Percentiles rank a stretch among this genome's conserved stretches.
Conservation (phyloP, 805 yeast genomes). For the Wickerhamomyces alni region DNA sequence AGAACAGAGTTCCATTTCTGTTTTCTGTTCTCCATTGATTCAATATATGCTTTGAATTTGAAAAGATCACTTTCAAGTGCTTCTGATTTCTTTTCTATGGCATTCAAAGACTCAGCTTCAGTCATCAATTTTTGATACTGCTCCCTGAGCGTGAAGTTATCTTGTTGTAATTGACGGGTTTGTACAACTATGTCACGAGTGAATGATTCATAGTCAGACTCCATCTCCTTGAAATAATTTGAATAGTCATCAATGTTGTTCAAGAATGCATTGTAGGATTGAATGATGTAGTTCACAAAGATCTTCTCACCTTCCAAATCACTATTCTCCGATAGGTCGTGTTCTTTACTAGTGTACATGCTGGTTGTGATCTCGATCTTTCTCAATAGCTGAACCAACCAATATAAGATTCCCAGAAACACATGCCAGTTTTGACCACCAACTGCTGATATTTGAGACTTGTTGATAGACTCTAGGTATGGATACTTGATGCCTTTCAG, state of each 20-base stretch:
- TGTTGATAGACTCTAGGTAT: constrained; percentile 69
- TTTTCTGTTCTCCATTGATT: constrained; percentile 58
- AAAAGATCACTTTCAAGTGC: constrained; percentile 66
- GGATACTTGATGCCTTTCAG: constrained; percentile 70
- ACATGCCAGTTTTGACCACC: constrained; percentile 88
- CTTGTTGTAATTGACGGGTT: constrained; percentile 33
- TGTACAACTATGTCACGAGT: constrained; percentile 44
- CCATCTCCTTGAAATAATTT: constrained; percentile 48
- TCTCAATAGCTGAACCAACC: constrained; percentile 61
- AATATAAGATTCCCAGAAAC: constrained; percentile 74
- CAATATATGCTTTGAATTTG: constrained; percentile 68
- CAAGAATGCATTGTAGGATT: constrained; percentile 63
- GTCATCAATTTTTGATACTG: constrained; percentile 36
- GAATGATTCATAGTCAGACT: constrained; percentile 46
- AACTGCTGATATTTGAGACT: constrained; percentile 84
- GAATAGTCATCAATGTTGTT: constrained; percentile 58
- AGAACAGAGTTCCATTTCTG: constrained; percentile 57
- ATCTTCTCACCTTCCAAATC: constrained; percentile 36
- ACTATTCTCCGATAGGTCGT: constrained; percentile 25
- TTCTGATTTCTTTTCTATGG: constrained; percentile 48
- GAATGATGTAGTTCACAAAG: constrained; percentile 54
- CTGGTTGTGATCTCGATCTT: constrained; percentile 29
- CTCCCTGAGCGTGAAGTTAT: constrained; percentile 33
- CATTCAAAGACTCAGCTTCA: constrained; percentile 41
- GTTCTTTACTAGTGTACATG: constrained; percentile 16